Base-by-base conservation (phyloP, 73 alveolate genomes). In the Paramecium primaurelia region DNA sequence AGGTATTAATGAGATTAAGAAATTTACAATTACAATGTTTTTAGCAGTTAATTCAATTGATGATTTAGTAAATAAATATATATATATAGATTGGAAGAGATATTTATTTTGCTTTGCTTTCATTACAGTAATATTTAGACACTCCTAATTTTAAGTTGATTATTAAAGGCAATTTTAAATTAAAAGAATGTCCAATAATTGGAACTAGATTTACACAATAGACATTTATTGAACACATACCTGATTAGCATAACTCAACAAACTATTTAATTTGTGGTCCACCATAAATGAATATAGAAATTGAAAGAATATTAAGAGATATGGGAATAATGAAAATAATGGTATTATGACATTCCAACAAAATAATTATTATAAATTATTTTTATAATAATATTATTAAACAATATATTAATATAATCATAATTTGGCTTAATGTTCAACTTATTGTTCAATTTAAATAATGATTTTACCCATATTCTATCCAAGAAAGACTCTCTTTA, bases 391-490 rank as follows among this genome's bases (percentile, higher is more conserved):
- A 54, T 18, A 54, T 18, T 54, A 18, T 54, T 54, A 54, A 54
- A 54, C 69, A 18, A 4, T 6, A 54, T 11, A 1, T 18, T 4
- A 54, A 22, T 18, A 18, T 54, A 75, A 38, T 42, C 34, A 75
- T 75, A 75, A n/a, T 36, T 75, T 75, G 25, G 88, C 88, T 38
- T 75, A 38, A 36, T 34, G 22, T 28, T 34, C 18, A 10, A 77
- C 18, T 42, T 77, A 77, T 20, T 77, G 12, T 6, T 77, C 89
- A 9, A 77, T 38, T 77, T 77, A 92, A 22, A 94, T 83, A 83
- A 95, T 88, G 54, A 94, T 86, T 64, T 95, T 94, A 12, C 97
- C 98, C 18, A 58, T 58, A 88, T 95, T 95, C 68, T 94, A 90
- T 37, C 98, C 97, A 14, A 92, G 75, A 34, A 71, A 68, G 49